phyloP scores from a whole-genome alignment of 208 protist genomes.

The Strigomonas culicis region DNA sequence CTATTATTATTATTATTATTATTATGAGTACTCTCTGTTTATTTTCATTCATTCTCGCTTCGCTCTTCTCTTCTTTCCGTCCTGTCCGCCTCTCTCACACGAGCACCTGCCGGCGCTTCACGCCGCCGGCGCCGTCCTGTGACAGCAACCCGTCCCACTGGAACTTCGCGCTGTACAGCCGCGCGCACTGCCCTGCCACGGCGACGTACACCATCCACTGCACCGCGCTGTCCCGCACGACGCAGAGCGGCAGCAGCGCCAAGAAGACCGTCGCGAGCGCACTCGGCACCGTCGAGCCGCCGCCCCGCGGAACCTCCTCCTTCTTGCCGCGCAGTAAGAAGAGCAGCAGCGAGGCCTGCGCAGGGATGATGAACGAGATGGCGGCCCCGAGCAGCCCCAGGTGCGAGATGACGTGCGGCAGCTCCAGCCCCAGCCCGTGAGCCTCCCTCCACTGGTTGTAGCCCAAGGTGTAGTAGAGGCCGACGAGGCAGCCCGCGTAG shows the following conservation, averaged over 20 bases:
- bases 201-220: constrained; percentile 71
- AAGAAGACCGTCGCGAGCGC: constrained; percentile 41
- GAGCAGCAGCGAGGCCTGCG: neutral
- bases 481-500: neutral
- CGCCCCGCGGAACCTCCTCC: constrained; percentile 27
- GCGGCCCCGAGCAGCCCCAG: neutral
- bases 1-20: constrained; percentile 3
- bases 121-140: neutral
- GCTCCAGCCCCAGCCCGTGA: no score
- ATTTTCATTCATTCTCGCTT: neutral
- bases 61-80: neutral
- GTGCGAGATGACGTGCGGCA: no score
- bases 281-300: constrained; percentile 28
- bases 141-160: constrained; percentile 16
- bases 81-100: neutral
- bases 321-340: neutral
- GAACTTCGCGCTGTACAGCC: constrained; percentile 32
- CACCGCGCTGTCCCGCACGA: constrained; percentile 41
- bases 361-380: neutral
- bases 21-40: neutral
- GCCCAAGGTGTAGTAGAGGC: neutral
- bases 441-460: no score
- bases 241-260: constrained; percentile 34
- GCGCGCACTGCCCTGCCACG: constrained; percentile 41
- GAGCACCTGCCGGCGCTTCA: neutral